Evolutionary conservation across 2,329 filamentous ascomycete species (phyloP).

Genomic region (Leptoxyphium fumago): DNA sequence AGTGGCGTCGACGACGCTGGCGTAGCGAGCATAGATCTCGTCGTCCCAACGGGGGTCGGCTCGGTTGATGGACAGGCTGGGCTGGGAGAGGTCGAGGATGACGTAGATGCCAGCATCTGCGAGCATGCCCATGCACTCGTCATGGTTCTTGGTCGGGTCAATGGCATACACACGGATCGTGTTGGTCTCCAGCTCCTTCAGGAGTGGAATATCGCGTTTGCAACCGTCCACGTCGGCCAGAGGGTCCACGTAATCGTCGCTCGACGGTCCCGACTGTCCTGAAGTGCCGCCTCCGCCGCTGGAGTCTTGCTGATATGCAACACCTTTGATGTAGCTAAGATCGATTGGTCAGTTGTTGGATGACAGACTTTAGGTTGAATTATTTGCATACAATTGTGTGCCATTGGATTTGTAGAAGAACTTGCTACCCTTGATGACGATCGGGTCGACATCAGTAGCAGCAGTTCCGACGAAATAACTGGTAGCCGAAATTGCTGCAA

Average conservation of each 20-base stretch:
- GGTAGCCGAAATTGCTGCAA: slow-evolving; percentile 36
- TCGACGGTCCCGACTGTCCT: slow-evolving; percentile 37
- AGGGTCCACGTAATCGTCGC: slow-evolving; percentile 60
- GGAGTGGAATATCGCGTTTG: slow-evolving; percentile 70
- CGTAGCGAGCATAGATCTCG: slow-evolving; percentile 67
- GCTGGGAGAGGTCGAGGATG: slow-evolving; percentile 78
- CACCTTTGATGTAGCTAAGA: slow-evolving; percentile 64
- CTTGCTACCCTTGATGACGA: slow-evolving; percentile 65
- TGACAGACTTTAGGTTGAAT: background rate
- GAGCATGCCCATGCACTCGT: slow-evolving; percentile 69
- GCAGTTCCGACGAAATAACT: slow-evolving; percentile 20
- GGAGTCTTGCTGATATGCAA: slow-evolving; percentile 81
- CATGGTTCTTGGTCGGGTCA: slow-evolving; percentile 64
- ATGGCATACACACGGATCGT: slow-evolving; percentile 91
- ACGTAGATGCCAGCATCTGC: slow-evolving; percentile 85
- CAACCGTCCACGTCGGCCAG: slow-evolving; percentile 58
- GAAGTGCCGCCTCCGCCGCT: slow-evolving; percentile 29
- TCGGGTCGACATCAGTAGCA: slow-evolving; percentile 45
- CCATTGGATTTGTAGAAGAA: slow-evolving; percentile 81
- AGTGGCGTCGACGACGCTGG: slow-evolving; percentile 65
- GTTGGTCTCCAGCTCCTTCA: slow-evolving; percentile 72
- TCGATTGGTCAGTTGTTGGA: background rate
- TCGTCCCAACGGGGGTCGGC: slow-evolving; percentile 65
- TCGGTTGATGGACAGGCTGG: slow-evolving; percentile 71
- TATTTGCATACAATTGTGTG: slow-evolving; percentile 46